Evolutionary conservation across 768 basidiomycete species (phyloP).

Genomic region (Gautieria morchelliformis): DNA sequence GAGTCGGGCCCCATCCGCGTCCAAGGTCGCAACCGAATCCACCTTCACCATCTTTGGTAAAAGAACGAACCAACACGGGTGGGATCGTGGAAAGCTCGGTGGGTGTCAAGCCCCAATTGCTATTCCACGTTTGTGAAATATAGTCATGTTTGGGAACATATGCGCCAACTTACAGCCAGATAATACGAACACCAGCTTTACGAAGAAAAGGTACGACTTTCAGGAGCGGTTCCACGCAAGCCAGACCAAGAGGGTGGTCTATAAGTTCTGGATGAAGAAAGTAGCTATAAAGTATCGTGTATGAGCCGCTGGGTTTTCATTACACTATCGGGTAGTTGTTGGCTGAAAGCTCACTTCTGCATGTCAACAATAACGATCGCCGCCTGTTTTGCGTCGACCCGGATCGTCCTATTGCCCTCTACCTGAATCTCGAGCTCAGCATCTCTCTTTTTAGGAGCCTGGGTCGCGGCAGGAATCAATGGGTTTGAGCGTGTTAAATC

Average conservation of each 20-base stretch:
- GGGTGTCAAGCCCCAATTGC: slow-evolving; percentile 66
- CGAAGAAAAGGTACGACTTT: slow-evolving; percentile 39
- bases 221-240: slow-evolving; percentile 47
- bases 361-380: slow-evolving; percentile 63
- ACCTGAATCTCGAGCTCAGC: slow-evolving; percentile 46
- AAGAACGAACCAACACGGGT: slow-evolving; percentile 47
- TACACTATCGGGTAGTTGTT: too few species aligned
- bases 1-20: slow-evolving; percentile 41
- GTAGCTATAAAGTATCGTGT: slow-evolving; percentile 29
- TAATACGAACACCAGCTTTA: slow-evolving; percentile 41
- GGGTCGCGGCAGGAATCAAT: slow-evolving; percentile 12
- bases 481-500: slow-evolving; percentile 46
- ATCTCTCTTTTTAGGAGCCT: slow-evolving; percentile 22
- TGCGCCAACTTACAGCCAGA: slow-evolving; percentile 43
- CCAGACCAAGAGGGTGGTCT: slow-evolving; percentile 44
- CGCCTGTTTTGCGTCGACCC: slow-evolving; percentile 38
- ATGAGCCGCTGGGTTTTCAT: too few species aligned
- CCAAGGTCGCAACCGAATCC: slow-evolving; percentile 47
- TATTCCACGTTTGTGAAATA: slow-evolving; percentile 15
- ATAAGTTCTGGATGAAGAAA: slow-evolving; percentile 56
- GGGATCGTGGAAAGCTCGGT: slow-evolving; percentile 53
- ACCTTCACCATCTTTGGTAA: slow-evolving; percentile 36
- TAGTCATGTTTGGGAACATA: not conserved
- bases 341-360: slow-evolving; percentile 45
- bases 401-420: slow-evolving; percentile 39